Conservation (phyloP, 1,284 basidiomycete genomes). For the Boletus smithii region DNA sequence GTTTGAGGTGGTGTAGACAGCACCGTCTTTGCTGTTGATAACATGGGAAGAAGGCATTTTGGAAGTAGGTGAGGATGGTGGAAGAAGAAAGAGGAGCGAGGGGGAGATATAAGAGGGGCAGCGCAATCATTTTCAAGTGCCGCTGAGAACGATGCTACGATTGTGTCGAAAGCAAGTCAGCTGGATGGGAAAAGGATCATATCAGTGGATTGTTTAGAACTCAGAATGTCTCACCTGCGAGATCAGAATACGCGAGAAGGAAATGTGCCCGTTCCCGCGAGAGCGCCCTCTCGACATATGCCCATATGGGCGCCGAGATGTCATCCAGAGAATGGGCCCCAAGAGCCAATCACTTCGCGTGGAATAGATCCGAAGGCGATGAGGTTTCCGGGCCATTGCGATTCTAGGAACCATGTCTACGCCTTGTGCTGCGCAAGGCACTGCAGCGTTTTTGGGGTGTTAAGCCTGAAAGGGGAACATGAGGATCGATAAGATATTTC, state of each 20-base stretch:
- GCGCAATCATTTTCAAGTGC: slow-evolving; percentile 26
- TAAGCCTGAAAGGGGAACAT: not conserved
- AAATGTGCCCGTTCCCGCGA: not conserved
- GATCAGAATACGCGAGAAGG: not conserved
- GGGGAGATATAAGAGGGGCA: slow-evolving; percentile 9
- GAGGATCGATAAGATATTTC: not conserved
- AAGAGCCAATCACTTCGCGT: slow-evolving; percentile 12
- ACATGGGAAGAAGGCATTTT: slow-evolving; percentile 67
- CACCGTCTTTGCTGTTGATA: slow-evolving; percentile 51
- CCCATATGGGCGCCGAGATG: too few species aligned
- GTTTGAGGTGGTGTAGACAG: slow-evolving; percentile 80
- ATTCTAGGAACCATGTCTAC: not conserved
- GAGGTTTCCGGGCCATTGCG: too few species aligned
- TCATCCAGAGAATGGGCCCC: too few species aligned
- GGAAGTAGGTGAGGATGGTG: slow-evolving; percentile 4
- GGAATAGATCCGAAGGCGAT: slow-evolving; percentile 4
- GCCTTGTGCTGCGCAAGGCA: not conserved
- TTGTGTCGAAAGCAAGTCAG: slow-evolving; percentile 4
- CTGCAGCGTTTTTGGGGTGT: not conserved
- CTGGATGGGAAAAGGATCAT: not conserved
- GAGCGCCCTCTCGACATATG: not conserved
- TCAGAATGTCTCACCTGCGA: slow-evolving; percentile 17
- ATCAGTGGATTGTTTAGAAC: slow-evolving; percentile 5
- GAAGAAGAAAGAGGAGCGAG: slow-evolving; percentile 1
- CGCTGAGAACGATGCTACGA: slow-evolving; percentile 25